Evolutionary conservation across 257 asterid genomes (phyloP), one percentile per base, ranked within the genome.

Genomic region (Solanum acaule): DNA sequence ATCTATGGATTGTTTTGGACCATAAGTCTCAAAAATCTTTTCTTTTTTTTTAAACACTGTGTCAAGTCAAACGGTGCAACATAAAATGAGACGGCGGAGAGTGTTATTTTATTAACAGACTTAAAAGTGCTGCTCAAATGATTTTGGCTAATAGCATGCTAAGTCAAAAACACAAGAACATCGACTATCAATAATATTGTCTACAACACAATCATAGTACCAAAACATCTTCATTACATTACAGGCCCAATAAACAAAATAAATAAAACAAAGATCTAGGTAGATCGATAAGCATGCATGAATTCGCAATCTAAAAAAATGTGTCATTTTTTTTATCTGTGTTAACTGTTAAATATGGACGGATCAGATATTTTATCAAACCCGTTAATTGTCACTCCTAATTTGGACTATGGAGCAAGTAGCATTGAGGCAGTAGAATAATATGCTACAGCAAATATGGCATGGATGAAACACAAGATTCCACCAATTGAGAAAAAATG

Each of bases 401-500:
- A 7, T 71, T 71, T 81, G 29, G 70, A 49, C 70, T 82, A 82
- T 9, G 70, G 86, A 0, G 31, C 86, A 10, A 82, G 70, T 16
- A 82, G 25, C n/a, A 95, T 88, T 13, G 93, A 89, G 49, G 95
- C 84, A 12, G 96, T 94, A 81, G 93, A 92, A 90, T 90, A 94
- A 85, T 94, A 96, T 0, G 96, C 98, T 63, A 94, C 95, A 2
- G 98, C 88, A 85, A 95, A 91, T 2, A 93, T 87, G 71, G 94
- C 94, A 88, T 96, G 99, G 52, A 94, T 93, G 85, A 95, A 86
- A 91, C 98, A 95, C 85, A 93, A 52, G 76, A 94, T 91, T 86
- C 98, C 99, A 89, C 99, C 99, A 15, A 89, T 90, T 0, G 98
- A 93, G 79, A 96, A 90, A 79, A 94, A 94, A 86, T 94, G 95